These are phyloP conservation scores for Trichoderma citrinoviride DNA, from an alignment of 2,329 filamentous ascomycete species.

Conservation along the genomic window DNA sequence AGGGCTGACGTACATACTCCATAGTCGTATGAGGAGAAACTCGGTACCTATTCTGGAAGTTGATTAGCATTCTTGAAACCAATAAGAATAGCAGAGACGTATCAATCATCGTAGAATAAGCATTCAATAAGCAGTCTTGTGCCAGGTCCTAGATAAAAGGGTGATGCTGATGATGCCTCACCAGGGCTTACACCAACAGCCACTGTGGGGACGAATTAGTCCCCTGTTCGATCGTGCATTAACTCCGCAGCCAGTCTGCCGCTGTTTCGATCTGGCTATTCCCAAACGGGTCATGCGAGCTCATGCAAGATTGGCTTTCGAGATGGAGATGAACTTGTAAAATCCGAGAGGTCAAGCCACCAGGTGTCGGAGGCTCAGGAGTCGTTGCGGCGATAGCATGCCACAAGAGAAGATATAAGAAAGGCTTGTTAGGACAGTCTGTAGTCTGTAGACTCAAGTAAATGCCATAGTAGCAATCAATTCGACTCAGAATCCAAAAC, in stretches of 20 bases:
- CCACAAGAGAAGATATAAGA: background rate
- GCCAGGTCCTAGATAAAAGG: background rate
- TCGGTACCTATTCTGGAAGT: too few species aligned
- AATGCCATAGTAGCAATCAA: background rate
- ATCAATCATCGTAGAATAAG: too few species aligned
- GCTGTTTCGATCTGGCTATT: slow-evolving; percentile 8
- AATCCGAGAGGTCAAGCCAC: background rate
- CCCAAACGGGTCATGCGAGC: slow-evolving; percentile 13
- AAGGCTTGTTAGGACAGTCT: background rate
- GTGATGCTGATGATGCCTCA: background rate
- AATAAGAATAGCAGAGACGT: too few species aligned
- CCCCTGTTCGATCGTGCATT: background rate
- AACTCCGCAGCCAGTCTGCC: slow-evolving; percentile 1
- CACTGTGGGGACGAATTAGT: slow-evolving; percentile 5
- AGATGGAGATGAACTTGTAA: background rate
- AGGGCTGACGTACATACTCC: too few species aligned
- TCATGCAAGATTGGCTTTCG: slow-evolving; percentile 15
- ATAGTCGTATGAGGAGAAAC: too few species aligned
- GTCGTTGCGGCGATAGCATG: background rate
- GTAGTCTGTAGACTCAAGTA: background rate
- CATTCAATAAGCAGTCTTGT: too few species aligned
- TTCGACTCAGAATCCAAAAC: too few species aligned
- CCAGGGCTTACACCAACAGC: background rate
- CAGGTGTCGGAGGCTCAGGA: background rate
- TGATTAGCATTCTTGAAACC: too few species aligned